These are phyloP conservation scores for Lactarius hatsudake DNA, from an alignment of 768 basidiomycete genomes.

Conservation along the genomic window DNA sequence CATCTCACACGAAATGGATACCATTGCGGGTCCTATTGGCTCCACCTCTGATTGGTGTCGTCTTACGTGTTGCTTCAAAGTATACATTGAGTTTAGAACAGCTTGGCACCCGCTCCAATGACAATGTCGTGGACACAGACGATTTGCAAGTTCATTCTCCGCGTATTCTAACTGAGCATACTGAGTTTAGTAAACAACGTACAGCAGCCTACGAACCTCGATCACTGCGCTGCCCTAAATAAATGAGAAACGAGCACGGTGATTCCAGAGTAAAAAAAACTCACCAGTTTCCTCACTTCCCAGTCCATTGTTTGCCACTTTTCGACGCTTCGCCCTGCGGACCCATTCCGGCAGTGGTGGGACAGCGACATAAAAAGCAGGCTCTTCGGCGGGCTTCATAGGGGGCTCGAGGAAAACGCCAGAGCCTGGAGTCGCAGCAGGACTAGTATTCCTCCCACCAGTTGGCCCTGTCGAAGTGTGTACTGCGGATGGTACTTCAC, in stretches of 20 bases:
- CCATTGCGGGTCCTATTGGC: slow-evolving; percentile 19
- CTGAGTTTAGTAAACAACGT: slow-evolving; percentile 11
- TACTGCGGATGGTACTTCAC: neutral
- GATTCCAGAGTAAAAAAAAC: neutral
- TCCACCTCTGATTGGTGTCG: slow-evolving; percentile 21
- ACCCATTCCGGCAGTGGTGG: slow-evolving; percentile 20
- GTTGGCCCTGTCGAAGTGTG: neutral
- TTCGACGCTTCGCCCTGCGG: slow-evolving; percentile 14
- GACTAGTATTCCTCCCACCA: neutral
- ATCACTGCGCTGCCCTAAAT: slow-evolving; percentile 4
- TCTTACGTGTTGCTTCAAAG: slow-evolving; percentile 25
- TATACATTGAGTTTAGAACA: slow-evolving; percentile 24
- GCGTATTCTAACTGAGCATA: slow-evolving; percentile 21
- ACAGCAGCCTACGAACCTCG: slow-evolving; percentile 20
- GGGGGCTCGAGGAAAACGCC: neutral
- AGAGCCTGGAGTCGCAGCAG: neutral
- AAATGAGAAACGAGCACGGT: neutral
- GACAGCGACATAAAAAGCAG: slow-evolving; percentile 15
- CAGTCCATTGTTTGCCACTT: slow-evolving; percentile 9
- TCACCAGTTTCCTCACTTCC: slow-evolving; percentile 4
- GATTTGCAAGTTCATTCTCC: slow-evolving; percentile 18
- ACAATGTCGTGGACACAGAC: slow-evolving; percentile 22
- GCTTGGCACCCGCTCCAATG: slow-evolving; percentile 24
- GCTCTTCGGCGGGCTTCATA: neutral
- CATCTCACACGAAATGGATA: slow-evolving; percentile 8